Base-by-base conservation (phyloP, 345 rosid genomes). In the Eutrema japonicum region DNA sequence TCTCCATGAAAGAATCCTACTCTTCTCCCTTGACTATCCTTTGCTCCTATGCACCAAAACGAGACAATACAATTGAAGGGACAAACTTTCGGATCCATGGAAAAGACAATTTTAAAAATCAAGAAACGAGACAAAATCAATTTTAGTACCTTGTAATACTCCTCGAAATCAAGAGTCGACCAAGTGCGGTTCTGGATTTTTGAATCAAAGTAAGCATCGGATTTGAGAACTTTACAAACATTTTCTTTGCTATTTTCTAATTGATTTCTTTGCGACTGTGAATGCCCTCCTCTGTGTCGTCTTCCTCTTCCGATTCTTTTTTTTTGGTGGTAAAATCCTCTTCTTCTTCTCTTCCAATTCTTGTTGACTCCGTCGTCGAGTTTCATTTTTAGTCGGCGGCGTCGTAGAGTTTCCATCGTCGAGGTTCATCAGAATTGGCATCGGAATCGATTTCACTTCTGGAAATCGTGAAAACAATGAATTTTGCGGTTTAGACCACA, bases 81-180 rank as follows among this genome's bases (percentile, higher is more conserved):
- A 4, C 35, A 32, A 5, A 32, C 6, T 32, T 41, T 22, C 3
- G 50, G 40, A 68, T 35, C 37, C 6, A 57, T 51, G 5, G 3
- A 55, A 32, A 27, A 22, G 26, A 2, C 2, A 22, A 22, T 22
- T 22, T 22, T 22, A 22, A 22, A 22, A 22, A 22, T 22, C 26
- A 22, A 22, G 26, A 22, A 22, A 22, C 26, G 2, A 1, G 26
- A 22, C 26, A 22, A 22, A 22, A 22, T 22, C 26, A 22, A 22
- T 22, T 22, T 22, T 27, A 87, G 2, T 33, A 89, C 97, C 88
- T 92, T 87, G 86, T 95, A 92, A 83, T 90, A 95, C 53, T 88
- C 89, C 37, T 88, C 96, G 75, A 95, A 95, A 57, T 87, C 83
- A 5, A 80, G 77, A 76, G 88, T 95, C 58, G 89, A 83, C 55